Conservation (phyloP, 2,329 filamentous ascomycete genomes). For the Davidsoniella australis region DNA sequence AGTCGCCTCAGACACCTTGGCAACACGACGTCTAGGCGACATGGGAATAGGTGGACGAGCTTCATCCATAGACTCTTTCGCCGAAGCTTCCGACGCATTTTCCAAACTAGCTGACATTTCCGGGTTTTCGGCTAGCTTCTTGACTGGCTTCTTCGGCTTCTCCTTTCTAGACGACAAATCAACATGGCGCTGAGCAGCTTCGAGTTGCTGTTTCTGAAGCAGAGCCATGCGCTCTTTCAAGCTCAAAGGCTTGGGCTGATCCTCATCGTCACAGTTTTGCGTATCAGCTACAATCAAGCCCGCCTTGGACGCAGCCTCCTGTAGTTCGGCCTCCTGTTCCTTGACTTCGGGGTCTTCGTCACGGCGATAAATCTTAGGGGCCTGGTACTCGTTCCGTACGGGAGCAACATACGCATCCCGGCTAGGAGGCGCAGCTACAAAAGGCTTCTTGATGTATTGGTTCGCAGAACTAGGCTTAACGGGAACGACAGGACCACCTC, state of each 20-base stretch:
- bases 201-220: constrained; percentile 82
- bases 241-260: constrained; percentile 79
- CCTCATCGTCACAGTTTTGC: constrained; percentile 44
- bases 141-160: constrained; percentile 58
- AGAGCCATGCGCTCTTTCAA: constrained; percentile 91
- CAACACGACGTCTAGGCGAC: constrained; percentile 29
- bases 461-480: constrained; percentile 61
- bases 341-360: constrained; percentile 69
- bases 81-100: constrained; percentile 24
- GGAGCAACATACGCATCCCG: constrained; percentile 79
- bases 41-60: constrained; percentile 26
- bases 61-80: constrained; percentile 35
- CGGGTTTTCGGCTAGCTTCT: constrained; percentile 43
- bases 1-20: constrained; percentile 21
- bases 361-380: constrained; percentile 62
- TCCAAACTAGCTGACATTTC: constrained; percentile 17
- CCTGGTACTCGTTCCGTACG: constrained; percentile 44
- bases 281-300: constrained; percentile 35
- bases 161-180: constrained; percentile 68
- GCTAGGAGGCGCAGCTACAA: constrained; percentile 86
- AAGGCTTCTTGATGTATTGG: constrained; percentile 89
- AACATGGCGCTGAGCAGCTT: constrained; percentile 69
- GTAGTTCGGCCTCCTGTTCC: constrained; percentile 47
- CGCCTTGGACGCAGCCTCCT: constrained; percentile 51
- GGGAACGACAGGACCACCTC: constrained; percentile 71